Percentiles rank a stretch among this genome's conserved stretches.
These are phyloP conservation scores for Aspergillus sp. DNA, from an alignment of 2,329 filamentous ascomycete species.

Conservation along the genomic window DNA sequence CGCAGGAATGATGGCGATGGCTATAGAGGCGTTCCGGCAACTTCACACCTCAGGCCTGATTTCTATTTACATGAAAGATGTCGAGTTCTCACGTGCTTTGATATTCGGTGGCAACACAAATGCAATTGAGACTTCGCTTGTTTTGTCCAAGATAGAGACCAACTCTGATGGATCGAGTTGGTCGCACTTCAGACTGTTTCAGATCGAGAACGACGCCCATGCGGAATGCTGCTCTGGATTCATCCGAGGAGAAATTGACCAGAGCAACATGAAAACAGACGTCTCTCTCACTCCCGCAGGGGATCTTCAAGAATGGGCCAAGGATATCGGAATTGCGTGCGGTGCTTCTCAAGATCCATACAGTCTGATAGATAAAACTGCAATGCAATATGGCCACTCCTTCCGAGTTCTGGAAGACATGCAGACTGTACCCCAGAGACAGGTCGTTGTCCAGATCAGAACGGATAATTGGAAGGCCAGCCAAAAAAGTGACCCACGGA, in stretches of 20 bases:
- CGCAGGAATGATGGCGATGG: constrained; percentile 3
- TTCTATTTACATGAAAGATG: neutral
- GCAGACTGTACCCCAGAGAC: neutral
- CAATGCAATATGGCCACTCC: neutral
- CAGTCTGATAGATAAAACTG: neutral
- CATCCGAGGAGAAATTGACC: neutral
- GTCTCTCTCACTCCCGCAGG: neutral
- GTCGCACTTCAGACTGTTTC: neutral
- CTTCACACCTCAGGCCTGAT: neutral
- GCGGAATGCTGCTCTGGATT: neutral
- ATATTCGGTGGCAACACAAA: neutral
- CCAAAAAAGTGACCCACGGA: neutral
- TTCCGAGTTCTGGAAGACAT: neutral
- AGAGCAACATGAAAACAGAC: too few relatives aligned
- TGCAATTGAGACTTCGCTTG: neutral
- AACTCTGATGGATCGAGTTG: neutral
- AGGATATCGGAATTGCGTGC: neutral
- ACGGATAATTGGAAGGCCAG: neutral
- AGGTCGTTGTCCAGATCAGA: neutral
- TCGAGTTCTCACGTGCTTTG: neutral
- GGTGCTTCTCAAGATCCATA: neutral
- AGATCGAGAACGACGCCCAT: neutral
- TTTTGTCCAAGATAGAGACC: neutral
- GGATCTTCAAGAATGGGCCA: neutral
- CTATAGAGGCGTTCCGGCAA: neutral